Conservation (phyloP, 2,329 filamentous ascomycete species). For the Penicillium sp. region DNA sequence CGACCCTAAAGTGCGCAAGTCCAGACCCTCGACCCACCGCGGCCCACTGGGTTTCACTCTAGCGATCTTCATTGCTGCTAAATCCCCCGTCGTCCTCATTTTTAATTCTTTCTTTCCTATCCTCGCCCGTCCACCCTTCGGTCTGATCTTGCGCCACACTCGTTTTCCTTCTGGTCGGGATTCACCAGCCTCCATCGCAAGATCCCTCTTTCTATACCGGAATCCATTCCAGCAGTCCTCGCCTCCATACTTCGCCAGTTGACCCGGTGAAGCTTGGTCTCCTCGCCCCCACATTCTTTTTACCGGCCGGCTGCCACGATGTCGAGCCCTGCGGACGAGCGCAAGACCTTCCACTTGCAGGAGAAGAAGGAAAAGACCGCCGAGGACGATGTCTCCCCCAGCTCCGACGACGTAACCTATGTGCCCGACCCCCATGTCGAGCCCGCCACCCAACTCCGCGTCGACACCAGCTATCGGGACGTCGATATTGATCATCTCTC, state of each 20-base stretch:
- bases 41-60: slow-evolving; percentile 17
- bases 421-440: slow-evolving; percentile 24
- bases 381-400: slow-evolving; percentile 26
- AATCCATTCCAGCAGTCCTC: neutral
- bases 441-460: slow-evolving; percentile 17
- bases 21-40: slow-evolving; percentile 7
- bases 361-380: slow-evolving; percentile 28
- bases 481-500: slow-evolving; percentile 8
- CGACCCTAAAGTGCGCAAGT: neutral
- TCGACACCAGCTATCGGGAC: slow-evolving; percentile 27
- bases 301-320: slow-evolving; percentile 33
- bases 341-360: slow-evolving; percentile 24
- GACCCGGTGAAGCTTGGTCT: slow-evolving; percentile 5
- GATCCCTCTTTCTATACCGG: too few species aligned
- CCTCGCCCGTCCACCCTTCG: neutral
- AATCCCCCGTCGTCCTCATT: neutral
- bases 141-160: neutral
- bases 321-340: slow-evolving; percentile 36
- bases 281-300: slow-evolving; percentile 12
- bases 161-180: too few species aligned
- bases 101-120: neutral
- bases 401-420: slow-evolving; percentile 34
- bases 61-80: neutral
- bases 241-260: slow-evolving; percentile 3
- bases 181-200: too few species aligned